These are phyloP conservation scores for Metschnikowia anglica DNA, from an alignment of 805 yeast genomes.

Conservation along the genomic window DNA sequence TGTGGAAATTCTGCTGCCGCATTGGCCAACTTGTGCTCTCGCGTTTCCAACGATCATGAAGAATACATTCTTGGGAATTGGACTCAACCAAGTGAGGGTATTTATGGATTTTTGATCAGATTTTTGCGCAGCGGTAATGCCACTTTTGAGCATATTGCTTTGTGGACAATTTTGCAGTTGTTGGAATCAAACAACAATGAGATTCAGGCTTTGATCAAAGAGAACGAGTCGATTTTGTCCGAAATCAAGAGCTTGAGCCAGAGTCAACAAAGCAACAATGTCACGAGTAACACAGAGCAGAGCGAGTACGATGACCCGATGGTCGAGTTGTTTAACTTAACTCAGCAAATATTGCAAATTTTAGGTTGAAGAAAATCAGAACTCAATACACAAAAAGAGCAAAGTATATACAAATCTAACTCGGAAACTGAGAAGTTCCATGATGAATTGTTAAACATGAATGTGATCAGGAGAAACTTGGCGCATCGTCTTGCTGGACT, in stretches of 20 bases:
- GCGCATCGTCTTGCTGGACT: no score
- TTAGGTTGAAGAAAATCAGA: conserved; percentile 29
- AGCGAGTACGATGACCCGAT: conserved; percentile 60
- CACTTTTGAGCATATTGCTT: conserved; percentile 95
- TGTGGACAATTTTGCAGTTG: conserved; percentile 93
- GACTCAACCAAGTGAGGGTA: conserved; percentile 79
- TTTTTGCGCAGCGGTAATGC: conserved; percentile 83
- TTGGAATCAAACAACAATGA: conserved; percentile 80
- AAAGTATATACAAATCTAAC: not conserved
- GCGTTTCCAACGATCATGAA: conserved; percentile 74
- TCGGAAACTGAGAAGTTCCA: not conserved
- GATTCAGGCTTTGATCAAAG: conserved; percentile 54
- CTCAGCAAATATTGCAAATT: conserved; percentile 64
- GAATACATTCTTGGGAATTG: conserved; percentile 73
- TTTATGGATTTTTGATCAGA: conserved; percentile 75
- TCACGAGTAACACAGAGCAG: conserved; percentile 12
- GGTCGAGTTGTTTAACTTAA: conserved; percentile 61
- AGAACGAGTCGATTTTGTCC: conserved; percentile 51
- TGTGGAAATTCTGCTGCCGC: conserved; percentile 99
- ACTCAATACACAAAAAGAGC: not conserved
- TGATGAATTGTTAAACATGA: no score
- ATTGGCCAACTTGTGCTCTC: conserved; percentile 88
- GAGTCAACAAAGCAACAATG: conserved; percentile 28
- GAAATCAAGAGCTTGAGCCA: conserved; percentile 52
- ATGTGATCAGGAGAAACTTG: no score